phyloP scores from a whole-genome alignment of 331 rosid species.

The Acacia pycnantha region DNA sequence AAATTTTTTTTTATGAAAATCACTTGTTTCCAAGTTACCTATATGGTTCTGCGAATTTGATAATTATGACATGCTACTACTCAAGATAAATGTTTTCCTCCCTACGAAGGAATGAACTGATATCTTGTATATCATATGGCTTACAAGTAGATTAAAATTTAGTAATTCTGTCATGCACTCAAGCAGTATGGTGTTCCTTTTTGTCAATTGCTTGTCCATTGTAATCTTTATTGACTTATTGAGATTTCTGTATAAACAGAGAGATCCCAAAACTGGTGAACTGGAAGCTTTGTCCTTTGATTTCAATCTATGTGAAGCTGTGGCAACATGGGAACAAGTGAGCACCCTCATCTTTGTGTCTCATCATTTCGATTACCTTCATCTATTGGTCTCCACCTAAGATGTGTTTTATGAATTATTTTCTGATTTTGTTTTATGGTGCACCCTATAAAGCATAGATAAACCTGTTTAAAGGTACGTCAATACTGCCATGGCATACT shows the following conservation, averaged over 20 bases:
- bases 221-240: neutral
- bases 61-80: constrained; percentile 8
- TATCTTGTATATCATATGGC: neutral
- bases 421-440: neutral
- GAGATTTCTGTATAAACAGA: constrained; percentile 40
- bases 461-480: neutral
- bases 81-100: neutral
- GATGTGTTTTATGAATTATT: neutral
- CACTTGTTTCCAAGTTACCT: neutral
- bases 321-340: constrained; percentile 79
- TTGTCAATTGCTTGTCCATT: neutral
- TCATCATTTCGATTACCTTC: neutral
- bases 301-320: constrained; percentile 69
- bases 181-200: neutral
- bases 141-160: neutral
- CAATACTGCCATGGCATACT: neutral
- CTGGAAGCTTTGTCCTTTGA: constrained; percentile 61
- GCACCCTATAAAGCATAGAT: neutral
- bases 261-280: constrained; percentile 66
- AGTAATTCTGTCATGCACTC: neutral
- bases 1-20: neutral
- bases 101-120: neutral
- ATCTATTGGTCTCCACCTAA: neutral
- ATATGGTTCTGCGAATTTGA: constrained; percentile 11
- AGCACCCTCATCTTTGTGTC: neutral